A percentile compares a stretch with the other conserved stretches of the same genome.
phyloP scores from a whole-genome alignment of 768 basidiomycete genomes.

The Amanita muscaria region DNA sequence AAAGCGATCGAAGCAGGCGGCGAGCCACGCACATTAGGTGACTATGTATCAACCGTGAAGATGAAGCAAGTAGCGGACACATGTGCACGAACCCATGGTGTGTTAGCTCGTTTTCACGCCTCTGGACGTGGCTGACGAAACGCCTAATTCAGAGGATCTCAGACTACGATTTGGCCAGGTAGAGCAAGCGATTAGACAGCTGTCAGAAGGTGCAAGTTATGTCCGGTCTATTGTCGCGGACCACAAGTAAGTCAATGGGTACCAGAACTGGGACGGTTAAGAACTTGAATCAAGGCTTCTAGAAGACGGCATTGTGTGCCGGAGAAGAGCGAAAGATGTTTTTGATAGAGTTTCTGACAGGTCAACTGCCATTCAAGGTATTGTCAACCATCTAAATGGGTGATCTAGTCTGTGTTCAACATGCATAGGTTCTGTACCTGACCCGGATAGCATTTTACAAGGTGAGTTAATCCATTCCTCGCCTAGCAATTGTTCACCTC shows the following conservation, averaged over 20 bases:
- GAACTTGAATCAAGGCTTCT: conserved; percentile 32
- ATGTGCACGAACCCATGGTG: conserved; percentile 63
- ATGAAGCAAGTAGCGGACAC: conserved; percentile 76
- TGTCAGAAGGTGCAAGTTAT: conserved; percentile 51
- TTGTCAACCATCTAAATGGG: neutral
- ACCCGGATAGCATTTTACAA: conserved; percentile 43
- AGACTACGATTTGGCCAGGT: conserved; percentile 42
- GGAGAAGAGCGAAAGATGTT: conserved; percentile 49
- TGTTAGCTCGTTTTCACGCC: conserved; percentile 13
- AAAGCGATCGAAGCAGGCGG: conserved; percentile 68
- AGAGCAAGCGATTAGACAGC: conserved; percentile 40
- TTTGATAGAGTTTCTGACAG: conserved; percentile 31
- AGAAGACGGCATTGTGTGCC: conserved; percentile 50
- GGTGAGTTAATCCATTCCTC: conserved; percentile 26
- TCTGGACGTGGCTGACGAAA: neutral
- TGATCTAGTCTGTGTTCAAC: neutral
- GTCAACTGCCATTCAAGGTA: conserved; percentile 5
- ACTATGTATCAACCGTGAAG: conserved; percentile 70
- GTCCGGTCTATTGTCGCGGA: conserved; percentile 43
- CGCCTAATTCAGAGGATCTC: conserved; percentile 43
- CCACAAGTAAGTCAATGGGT: conserved; percentile 30
- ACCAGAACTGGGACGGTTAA: neutral
- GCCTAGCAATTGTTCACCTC: conserved; percentile 1
- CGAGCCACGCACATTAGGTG: conserved; percentile 59
- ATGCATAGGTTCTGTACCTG: conserved; percentile 32